phyloP scores from a whole-genome alignment of 129 eudicot species.

The Escallonia rubra region DNA sequence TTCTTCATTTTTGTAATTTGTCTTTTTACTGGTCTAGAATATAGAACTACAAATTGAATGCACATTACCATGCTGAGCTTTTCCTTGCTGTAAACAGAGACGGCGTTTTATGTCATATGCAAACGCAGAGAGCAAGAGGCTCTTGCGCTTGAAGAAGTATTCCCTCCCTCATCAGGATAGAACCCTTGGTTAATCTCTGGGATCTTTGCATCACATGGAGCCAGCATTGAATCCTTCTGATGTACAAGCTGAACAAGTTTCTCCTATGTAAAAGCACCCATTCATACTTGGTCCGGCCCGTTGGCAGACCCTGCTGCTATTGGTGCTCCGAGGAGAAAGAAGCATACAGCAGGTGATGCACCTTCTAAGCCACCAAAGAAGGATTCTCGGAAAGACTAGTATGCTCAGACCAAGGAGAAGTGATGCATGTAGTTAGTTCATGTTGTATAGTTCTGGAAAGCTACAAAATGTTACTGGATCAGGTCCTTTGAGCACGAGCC shows the following conservation, averaged over 20 bases:
- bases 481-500: no score
- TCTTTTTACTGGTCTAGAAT: no score
- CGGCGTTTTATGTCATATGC: constrained; percentile 78
- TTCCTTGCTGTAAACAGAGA: constrained; percentile 37
- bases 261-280: constrained; percentile 61
- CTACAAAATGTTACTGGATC: no score
- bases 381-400: constrained; percentile 13
- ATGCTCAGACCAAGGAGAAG: no score
- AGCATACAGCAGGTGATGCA: no score
- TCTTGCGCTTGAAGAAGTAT: constrained; percentile 87
- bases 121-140: constrained; percentile 89
- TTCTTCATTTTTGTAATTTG: no score
- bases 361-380: constrained; percentile 30
- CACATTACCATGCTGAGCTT: not conserved
- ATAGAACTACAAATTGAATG: not conserved
- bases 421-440: no score
- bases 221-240: constrained; percentile 72
- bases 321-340: constrained; percentile 51
- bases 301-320: constrained; percentile 56
- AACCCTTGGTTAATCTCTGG: constrained; percentile 66
- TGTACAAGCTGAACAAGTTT: constrained; percentile 69
- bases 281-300: constrained; percentile 96
- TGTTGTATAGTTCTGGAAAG: no score
- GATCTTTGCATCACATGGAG: constrained; percentile 53
- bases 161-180: constrained; percentile 95